phyloP scores from a whole-genome alignment of 2,329 filamentous ascomycete species.

The Fusarium paranaense region DNA sequence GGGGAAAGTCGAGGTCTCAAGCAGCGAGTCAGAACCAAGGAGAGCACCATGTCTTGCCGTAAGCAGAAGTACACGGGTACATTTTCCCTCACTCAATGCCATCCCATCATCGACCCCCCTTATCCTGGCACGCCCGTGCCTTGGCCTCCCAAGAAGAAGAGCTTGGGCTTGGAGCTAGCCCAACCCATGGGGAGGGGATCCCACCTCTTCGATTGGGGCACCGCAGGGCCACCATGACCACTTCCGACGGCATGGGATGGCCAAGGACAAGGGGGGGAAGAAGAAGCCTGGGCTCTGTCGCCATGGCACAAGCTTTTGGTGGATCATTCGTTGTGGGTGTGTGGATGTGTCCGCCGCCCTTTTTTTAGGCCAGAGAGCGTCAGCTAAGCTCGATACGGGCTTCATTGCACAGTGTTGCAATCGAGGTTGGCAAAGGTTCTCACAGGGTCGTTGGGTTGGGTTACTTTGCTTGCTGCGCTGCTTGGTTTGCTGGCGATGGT shows the following conservation, averaged over 20 bases:
- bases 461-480: conserved; percentile 31
- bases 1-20: conserved; percentile 26
- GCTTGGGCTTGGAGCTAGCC: conserved; percentile 17
- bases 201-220: conserved; percentile 28
- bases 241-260: conserved; percentile 13
- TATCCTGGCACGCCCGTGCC: conserved; percentile 1
- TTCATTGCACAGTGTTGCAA: background rate
- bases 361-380: conserved; percentile 28
- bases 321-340: conserved; percentile 31
- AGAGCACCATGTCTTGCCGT: conserved; percentile 20
- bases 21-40: conserved; percentile 34
- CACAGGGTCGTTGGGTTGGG: conserved; percentile 34
- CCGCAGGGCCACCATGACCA: background rate
- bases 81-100: conserved; percentile 11
- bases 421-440: conserved; percentile 13
- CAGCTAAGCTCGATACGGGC: background rate
- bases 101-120: conserved; percentile 2
- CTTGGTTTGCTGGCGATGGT: conserved; percentile 8
- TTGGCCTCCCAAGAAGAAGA: conserved; percentile 4
- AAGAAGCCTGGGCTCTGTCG: conserved; percentile 9
- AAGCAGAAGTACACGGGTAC: conserved; percentile 29
- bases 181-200: conserved; percentile 14
- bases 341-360: conserved; percentile 21
- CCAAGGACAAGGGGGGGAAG: conserved; percentile 9
- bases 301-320: conserved; percentile 37